These are phyloP conservation scores for Amaranthus tricolor DNA, from an alignment of 179 eudicot genomes.

Conservation along the genomic window DNA sequence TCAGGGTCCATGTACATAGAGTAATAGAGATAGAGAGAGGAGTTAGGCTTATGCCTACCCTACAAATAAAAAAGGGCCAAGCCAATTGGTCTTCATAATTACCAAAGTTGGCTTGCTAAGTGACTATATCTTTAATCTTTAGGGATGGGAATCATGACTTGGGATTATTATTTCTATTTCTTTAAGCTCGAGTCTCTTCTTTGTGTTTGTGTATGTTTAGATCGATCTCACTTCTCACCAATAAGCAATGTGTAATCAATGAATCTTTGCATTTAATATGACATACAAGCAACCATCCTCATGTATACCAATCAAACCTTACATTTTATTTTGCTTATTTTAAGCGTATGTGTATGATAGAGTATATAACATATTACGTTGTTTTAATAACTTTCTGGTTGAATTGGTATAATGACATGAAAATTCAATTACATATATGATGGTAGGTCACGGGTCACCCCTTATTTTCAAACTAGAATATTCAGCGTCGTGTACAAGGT, in stretches of 20 bases:
- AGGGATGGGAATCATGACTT: background rate
- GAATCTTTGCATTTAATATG: background rate
- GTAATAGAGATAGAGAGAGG: background rate
- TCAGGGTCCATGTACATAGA: conserved; percentile 25
- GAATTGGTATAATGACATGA: too few relatives aligned
- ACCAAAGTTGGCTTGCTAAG: conserved; percentile 20
- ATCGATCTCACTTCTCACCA: conserved; percentile 13
- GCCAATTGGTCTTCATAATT: conserved; percentile 25
- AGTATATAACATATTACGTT: too few relatives aligned
- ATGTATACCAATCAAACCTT: background rate
- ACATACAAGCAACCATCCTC: conserved; percentile 2
- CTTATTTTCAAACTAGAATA: too few relatives aligned
- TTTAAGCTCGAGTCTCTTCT: background rate
- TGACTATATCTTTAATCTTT: conserved; percentile 17
- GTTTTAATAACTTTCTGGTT: too few relatives aligned
- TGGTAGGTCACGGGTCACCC: too few relatives aligned
- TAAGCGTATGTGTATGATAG: too few relatives aligned
- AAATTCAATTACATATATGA: too few relatives aligned
- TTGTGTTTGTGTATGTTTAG: conserved; percentile 2
- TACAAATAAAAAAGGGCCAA: too few relatives aligned
- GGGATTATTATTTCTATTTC: background rate
- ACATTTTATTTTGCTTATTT: background rate
- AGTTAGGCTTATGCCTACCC: conserved; percentile 27
- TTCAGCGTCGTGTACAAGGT: too few relatives aligned
- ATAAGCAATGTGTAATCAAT: conserved; percentile 11